Conservation (phyloP, 176 grass and related monocot species). For the Ensete glaucum region DNA sequence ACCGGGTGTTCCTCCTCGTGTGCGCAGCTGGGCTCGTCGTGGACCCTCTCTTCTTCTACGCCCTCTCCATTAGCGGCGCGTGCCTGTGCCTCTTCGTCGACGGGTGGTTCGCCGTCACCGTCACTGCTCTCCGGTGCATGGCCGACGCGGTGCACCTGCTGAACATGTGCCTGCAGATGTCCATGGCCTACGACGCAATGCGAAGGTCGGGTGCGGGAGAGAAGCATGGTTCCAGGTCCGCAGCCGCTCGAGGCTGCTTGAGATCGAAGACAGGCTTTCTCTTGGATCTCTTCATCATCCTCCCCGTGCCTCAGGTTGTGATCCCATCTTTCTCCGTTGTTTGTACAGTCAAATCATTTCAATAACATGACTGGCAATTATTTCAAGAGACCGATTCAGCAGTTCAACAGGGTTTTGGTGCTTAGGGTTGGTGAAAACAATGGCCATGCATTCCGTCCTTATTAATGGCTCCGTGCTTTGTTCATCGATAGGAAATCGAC, state of each 20-base stretch:
- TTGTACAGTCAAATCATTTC: no score
- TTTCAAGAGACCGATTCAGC: no score
- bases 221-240: constrained; percentile 21
- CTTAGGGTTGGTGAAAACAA: no score
- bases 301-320: constrained; percentile 73
- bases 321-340: neutral
- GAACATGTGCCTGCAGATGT: constrained; percentile 51
- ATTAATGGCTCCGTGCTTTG: no score
- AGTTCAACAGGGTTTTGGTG: no score
- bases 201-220: constrained; percentile 5
- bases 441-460: no score
- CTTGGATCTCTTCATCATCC: constrained; percentile 64
- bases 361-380: no score
- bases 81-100: constrained; percentile 88
- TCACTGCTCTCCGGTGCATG: constrained; percentile 66
- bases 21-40: constrained; percentile 66
- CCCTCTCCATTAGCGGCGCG: constrained; percentile 55
- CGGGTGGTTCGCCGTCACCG: constrained; percentile 61
- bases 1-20: constrained; percentile 58
- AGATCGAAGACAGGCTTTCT: constrained; percentile 36
- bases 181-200: neutral
- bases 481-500: no score
- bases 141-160: constrained; percentile 68
- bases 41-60: constrained; percentile 80
- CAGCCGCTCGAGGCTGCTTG: constrained; percentile 15